phyloP scores from a whole-genome alignment of 2,329 filamentous ascomycete species.

The Zalaria sp. region DNA sequence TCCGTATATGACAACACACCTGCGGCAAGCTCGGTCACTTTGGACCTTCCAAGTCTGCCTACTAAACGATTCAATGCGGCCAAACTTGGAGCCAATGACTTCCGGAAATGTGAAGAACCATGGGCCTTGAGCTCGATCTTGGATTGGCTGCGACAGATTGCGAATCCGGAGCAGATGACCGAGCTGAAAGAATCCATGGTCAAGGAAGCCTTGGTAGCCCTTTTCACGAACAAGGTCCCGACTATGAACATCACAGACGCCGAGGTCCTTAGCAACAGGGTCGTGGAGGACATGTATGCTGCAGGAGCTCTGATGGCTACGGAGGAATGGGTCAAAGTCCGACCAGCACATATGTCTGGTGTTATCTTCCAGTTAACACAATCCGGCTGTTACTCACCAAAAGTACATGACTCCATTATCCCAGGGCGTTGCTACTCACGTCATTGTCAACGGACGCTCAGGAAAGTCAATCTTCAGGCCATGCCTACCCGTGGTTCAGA shows the following conservation, averaged over 20 bases:
- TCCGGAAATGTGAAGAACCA: slow-evolving; percentile 72
- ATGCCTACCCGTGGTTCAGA: slow-evolving; percentile 52
- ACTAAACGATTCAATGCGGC: slow-evolving; percentile 70
- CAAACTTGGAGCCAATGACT: slow-evolving; percentile 68
- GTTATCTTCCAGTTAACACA: slow-evolving; percentile 90
- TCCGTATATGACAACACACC: slow-evolving; percentile 26
- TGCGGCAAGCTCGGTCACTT: slow-evolving; percentile 38
- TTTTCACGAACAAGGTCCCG: slow-evolving; percentile 90
- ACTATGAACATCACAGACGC: slow-evolving; percentile 98
- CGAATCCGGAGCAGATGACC: slow-evolving; percentile 60
- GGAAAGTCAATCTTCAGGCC: slow-evolving; percentile 79
- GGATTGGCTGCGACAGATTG: slow-evolving; percentile 74
- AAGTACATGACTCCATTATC: slow-evolving; percentile 55
- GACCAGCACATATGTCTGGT: slow-evolving; percentile 64
- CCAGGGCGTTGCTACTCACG: slow-evolving; percentile 79
- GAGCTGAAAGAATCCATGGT: slow-evolving; percentile 77
- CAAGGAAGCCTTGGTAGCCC: slow-evolving; percentile 70
- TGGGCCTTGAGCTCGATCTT: slow-evolving; percentile 89
- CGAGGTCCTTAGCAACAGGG: slow-evolving; percentile 65
- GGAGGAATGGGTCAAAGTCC: slow-evolving; percentile 97
- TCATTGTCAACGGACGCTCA: slow-evolving; percentile 85
- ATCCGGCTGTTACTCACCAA: slow-evolving; percentile 77
- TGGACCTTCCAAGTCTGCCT: slow-evolving; percentile 76
- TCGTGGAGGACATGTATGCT: slow-evolving; percentile 67
- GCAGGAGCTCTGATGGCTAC: slow-evolving; percentile 68